Conservation (phyloP, 768 basidiomycete genomes). For the Boletus reticuloceps region DNA sequence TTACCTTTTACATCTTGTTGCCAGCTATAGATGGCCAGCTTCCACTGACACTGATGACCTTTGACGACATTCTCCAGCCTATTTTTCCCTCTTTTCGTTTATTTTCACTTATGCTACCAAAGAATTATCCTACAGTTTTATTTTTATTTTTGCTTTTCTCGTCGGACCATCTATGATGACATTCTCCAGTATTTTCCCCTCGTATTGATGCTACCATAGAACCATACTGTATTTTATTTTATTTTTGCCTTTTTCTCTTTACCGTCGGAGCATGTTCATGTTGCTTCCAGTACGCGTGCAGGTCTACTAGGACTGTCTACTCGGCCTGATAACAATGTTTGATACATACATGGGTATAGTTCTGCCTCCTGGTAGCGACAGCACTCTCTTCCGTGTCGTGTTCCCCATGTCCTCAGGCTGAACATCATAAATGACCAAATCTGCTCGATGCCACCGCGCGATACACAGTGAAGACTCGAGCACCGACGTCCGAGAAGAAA, state of each 20-base stretch:
- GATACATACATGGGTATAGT: too few species aligned
- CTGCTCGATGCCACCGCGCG: too few species aligned
- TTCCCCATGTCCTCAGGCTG: too few species aligned
- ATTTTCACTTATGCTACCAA: constrained; percentile 10
- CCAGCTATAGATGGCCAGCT: constrained; percentile 23
- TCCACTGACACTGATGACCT: constrained; percentile 25
- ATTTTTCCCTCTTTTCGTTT: constrained; percentile 7
- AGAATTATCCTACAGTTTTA: constrained; percentile 13
- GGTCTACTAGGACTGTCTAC: too few species aligned
- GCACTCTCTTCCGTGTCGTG: too few species aligned
- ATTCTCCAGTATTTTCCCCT: constrained; percentile 13
- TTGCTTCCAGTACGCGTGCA: too few species aligned
- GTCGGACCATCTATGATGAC: constrained; percentile 17
- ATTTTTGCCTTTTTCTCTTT: constrained; percentile 1
- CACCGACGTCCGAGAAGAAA: too few species aligned
- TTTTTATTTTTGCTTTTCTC: constrained; percentile 3
- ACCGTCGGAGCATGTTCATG: too few species aligned
- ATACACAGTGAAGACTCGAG: too few species aligned
- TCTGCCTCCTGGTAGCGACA: too few species aligned
- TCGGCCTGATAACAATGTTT: too few species aligned
- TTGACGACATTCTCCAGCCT: constrained; percentile 27
- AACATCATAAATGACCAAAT: too few species aligned
- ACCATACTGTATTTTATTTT: constrained; percentile 9
- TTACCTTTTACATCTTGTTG: constrained; percentile 13
- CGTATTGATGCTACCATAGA: constrained; percentile 19